Conservation (phyloP, 2,329 filamentous ascomycete genomes). For the Scopulariopsis brevicaulis region DNA sequence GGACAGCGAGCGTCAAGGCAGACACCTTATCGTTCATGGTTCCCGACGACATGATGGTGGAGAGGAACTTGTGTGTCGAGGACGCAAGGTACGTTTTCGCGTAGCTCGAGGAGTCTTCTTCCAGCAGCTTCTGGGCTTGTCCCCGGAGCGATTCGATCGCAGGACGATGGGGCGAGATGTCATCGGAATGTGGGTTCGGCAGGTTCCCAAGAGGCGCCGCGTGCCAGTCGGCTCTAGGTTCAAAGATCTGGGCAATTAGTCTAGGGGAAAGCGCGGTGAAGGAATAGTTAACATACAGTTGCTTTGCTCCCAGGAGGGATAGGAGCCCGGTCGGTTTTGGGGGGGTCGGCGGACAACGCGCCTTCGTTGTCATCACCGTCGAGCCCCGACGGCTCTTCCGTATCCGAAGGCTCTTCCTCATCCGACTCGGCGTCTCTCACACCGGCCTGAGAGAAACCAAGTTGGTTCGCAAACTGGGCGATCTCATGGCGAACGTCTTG, state of each 20-base stretch:
- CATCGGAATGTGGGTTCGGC: slow-evolving; percentile 30
- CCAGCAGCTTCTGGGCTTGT: slow-evolving; percentile 64
- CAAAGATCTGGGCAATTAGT: slow-evolving; percentile 32
- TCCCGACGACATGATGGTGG: slow-evolving; percentile 92
- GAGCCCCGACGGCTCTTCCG: slow-evolving; percentile 18
- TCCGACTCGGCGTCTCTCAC: slow-evolving; percentile 40
- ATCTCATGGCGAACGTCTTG: slow-evolving; percentile 25
- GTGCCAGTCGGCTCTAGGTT: slow-evolving; percentile 48
- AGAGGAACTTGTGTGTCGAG: slow-evolving; percentile 90
- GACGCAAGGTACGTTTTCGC: slow-evolving; percentile 62
- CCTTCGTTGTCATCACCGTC: background rate
- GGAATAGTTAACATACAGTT: background rate
- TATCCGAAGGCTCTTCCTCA: slow-evolving; percentile 25
- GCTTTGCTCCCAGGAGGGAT: background rate
- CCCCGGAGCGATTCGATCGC: slow-evolving; percentile 44
- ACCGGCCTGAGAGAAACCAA: slow-evolving; percentile 16
- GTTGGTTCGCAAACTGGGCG: slow-evolving; percentile 24
- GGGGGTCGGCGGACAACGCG: background rate
- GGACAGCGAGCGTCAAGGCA: slow-evolving; percentile 82
- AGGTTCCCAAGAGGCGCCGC: slow-evolving; percentile 29
- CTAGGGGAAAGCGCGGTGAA: background rate
- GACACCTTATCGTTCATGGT: slow-evolving; percentile 96
- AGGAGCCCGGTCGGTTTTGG: background rate
- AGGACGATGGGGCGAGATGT: slow-evolving; percentile 27
- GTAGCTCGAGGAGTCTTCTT: slow-evolving; percentile 69